phyloP scores from a whole-genome alignment of 768 basidiomycete genomes.

The Grammothele lineata region DNA sequence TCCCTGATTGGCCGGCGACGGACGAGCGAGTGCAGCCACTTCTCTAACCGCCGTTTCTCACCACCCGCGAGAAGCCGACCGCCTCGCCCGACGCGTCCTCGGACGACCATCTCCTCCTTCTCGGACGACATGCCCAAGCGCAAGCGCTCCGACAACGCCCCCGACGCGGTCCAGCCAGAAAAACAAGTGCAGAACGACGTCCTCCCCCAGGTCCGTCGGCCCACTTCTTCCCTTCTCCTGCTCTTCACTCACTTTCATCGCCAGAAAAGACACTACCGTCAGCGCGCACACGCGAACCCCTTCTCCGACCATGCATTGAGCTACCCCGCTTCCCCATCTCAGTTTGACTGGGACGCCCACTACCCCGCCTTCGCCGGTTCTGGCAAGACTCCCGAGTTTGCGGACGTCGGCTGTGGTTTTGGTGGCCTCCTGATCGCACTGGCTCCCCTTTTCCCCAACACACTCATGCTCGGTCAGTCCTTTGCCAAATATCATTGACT shows the following conservation, averaged over 20 bases:
- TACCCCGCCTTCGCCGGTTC: constrained; percentile 66
- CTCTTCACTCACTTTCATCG: constrained; percentile 4
- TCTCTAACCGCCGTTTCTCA: too few species aligned
- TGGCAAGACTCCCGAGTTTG: constrained; percentile 81
- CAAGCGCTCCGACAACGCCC: constrained; percentile 18
- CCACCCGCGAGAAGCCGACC: too few species aligned
- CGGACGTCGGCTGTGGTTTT: constrained; percentile 97
- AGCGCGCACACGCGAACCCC: constrained; percentile 81
- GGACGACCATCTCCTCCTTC: not conserved
- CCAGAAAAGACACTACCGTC: constrained; percentile 81
- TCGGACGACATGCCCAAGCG: constrained; percentile 25
- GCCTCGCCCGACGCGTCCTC: too few species aligned
- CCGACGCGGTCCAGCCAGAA: constrained; percentile 3
- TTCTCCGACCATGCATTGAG: constrained; percentile 86
- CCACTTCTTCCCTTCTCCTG: not conserved
- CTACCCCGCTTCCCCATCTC: constrained; percentile 74
- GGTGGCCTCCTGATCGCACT: constrained; percentile 89
- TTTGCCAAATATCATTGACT: not conserved
- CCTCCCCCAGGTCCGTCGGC: constrained; percentile 28
- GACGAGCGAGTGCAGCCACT: too few species aligned
- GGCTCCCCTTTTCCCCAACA: constrained; percentile 87
- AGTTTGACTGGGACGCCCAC: constrained; percentile 79
- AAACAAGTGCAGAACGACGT: constrained; percentile 19
- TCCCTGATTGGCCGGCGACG: too few species aligned
- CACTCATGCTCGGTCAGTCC: constrained; percentile 83